These are phyloP conservation scores for Lipomyces sp. DNA, from an alignment of 805 yeast genomes.

Conservation along the genomic window DNA sequence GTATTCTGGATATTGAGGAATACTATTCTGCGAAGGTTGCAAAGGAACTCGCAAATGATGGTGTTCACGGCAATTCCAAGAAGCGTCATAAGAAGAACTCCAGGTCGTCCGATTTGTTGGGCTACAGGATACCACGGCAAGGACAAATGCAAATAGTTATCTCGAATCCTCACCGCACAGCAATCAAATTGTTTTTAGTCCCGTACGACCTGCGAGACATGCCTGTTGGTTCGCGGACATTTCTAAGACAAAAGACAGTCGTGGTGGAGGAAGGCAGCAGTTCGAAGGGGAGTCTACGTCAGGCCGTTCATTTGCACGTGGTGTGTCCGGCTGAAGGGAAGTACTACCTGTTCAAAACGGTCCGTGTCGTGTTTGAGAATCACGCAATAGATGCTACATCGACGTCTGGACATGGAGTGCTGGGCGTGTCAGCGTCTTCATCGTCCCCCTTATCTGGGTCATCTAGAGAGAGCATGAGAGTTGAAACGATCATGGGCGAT, in stretches of 20 bases:
- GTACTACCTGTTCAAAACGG: constrained; percentile 40
- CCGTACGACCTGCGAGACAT: constrained; percentile 45
- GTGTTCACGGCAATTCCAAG: not conserved
- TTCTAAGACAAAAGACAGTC: constrained; percentile 44
- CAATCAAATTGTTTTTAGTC: constrained; percentile 44
- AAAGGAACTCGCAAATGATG: not conserved
- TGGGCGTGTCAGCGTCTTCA: not conserved
- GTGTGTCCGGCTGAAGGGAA: constrained; percentile 38
- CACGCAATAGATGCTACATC: constrained; percentile 31
- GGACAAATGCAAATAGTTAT: constrained; percentile 47
- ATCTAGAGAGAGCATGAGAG: constrained; percentile 14
- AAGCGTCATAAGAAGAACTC: constrained; percentile 8
- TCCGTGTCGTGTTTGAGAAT: constrained; percentile 44
- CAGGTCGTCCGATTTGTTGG: constrained; percentile 28
- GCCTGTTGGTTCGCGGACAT: constrained; percentile 43
- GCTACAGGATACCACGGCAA: constrained; percentile 44
- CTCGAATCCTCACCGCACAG: constrained; percentile 44
- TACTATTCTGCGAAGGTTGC: constrained; percentile 4
- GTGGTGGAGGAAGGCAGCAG: constrained; percentile 18
- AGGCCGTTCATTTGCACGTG: constrained; percentile 45
- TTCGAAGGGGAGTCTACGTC: constrained; percentile 32
- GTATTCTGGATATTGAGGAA: constrained; percentile 31
- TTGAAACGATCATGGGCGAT: constrained; percentile 30
- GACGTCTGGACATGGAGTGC: constrained; percentile 2
- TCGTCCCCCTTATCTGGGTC: not conserved